Conservation (phyloP, 1,284 basidiomycete species). For the Hypsizygus ulmarius region DNA sequence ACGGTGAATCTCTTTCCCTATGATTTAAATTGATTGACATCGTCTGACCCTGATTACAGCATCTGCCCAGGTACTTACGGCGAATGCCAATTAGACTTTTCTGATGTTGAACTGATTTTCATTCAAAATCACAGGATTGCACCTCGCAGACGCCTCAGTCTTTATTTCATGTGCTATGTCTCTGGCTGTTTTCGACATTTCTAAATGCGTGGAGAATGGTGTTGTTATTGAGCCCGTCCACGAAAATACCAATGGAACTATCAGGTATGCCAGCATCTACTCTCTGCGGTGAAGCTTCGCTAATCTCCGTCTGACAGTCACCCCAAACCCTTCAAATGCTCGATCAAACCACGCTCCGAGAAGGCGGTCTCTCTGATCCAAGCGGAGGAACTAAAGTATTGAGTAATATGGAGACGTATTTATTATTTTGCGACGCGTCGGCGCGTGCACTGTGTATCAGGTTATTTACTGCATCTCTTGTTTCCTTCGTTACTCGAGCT, state of each 20-base stretch:
- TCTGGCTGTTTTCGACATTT: conserved; percentile 51
- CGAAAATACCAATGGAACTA: conserved; percentile 54
- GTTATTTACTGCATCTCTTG: conserved; percentile 24
- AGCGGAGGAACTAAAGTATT: conserved; percentile 33
- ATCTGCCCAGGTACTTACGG: conserved; percentile 51
- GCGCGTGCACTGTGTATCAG: conserved; percentile 11
- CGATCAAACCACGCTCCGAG: conserved; percentile 55
- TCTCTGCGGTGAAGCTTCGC: background rate
- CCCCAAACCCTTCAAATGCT: conserved; percentile 59
- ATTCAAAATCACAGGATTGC: conserved; percentile 35
- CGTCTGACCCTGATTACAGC: conserved; percentile 28
- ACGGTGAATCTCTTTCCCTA: conserved; percentile 37
- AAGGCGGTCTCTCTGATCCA: conserved; percentile 51
- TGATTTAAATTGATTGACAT: conserved; percentile 2
- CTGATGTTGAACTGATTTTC: conserved; percentile 5
- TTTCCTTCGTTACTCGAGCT: conserved; percentile 20
- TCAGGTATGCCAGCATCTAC: conserved; percentile 39
- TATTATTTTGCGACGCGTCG: conserved; percentile 23
- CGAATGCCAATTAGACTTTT: conserved; percentile 4
- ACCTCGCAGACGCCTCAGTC: conserved; percentile 56
- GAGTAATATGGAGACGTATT: conserved; percentile 16
- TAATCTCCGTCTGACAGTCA: conserved; percentile 38
- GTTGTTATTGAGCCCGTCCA: conserved; percentile 47
- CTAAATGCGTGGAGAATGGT: conserved; percentile 43
- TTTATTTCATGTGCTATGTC: conserved; percentile 55